Conservation (phyloP, 2,329 filamentous ascomycete genomes). For the Fusarium pseudonygamai region DNA sequence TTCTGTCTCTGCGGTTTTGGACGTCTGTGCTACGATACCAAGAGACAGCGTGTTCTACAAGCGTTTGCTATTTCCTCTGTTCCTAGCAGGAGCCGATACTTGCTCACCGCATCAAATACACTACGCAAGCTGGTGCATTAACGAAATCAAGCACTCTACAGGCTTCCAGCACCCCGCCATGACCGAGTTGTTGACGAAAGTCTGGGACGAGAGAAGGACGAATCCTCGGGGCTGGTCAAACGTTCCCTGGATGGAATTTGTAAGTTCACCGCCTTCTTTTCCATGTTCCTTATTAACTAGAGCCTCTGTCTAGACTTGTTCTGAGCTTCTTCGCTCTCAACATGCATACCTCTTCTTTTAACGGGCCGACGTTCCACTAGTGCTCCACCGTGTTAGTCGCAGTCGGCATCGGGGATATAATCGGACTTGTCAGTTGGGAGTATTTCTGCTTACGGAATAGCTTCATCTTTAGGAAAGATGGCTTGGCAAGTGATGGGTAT, state of each 20-base stretch:
- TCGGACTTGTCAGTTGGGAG: slow-evolving; percentile 8
- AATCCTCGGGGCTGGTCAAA: slow-evolving; percentile 31
- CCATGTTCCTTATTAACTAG: background rate
- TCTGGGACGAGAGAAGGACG: slow-evolving; percentile 36
- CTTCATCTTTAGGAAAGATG: background rate
- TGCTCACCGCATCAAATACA: slow-evolving; percentile 39
- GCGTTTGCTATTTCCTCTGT: slow-evolving; percentile 42
- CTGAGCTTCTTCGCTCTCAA: slow-evolving; percentile 17
- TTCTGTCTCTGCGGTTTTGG: slow-evolving; percentile 40
- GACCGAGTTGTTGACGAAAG: slow-evolving; percentile 38
- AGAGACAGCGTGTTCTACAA: slow-evolving; percentile 41
- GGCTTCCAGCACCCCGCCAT: slow-evolving; percentile 41
- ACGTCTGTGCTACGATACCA: slow-evolving; percentile 37
- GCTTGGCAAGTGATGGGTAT: background rate
- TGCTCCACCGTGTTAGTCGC: background rate
- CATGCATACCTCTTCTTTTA: slow-evolving; percentile 37
- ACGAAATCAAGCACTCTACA: slow-evolving; percentile 38
- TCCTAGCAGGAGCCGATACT: slow-evolving; percentile 41
- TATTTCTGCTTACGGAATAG: slow-evolving; percentile 21
- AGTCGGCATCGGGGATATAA: background rate
- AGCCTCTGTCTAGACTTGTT: slow-evolving; percentile 22
- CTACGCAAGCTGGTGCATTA: slow-evolving; percentile 38
- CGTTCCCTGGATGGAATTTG: slow-evolving; percentile 45
- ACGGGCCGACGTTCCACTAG: background rate
- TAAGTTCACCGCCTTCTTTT: background rate